phyloP scores from a whole-genome alignment of 1,139 yeast genomes.

The Geotrichum cucujoidarum region DNA sequence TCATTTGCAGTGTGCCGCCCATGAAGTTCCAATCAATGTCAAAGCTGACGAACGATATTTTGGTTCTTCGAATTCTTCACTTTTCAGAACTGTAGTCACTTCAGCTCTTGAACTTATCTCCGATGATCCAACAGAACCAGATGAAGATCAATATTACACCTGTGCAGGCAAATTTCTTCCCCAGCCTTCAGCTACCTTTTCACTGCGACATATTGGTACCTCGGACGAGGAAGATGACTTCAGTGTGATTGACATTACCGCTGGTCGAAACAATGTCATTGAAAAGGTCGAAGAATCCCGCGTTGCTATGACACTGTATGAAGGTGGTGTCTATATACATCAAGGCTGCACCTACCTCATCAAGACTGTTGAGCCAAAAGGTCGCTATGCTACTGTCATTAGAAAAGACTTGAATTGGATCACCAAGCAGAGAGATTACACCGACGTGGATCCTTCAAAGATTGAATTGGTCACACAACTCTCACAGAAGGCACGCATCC shows the following conservation, averaged over 20 bases:
- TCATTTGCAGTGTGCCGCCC: constrained; percentile 93
- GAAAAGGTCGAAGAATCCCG: constrained; percentile 91
- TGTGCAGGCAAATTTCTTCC: constrained; percentile 65
- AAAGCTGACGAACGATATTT: constrained; percentile 57
- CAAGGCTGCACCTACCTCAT: constrained; percentile 89
- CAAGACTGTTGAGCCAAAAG: constrained; percentile 73
- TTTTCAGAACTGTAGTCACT: constrained; percentile 18
- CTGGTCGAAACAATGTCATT: constrained; percentile 64
- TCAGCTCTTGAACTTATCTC: constrained; percentile 19
- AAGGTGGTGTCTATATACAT: constrained; percentile 91
- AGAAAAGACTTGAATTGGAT: constrained; percentile 92
- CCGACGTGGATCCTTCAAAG: constrained; percentile 83
- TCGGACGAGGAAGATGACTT: constrained; percentile 59
- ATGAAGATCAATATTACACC: constrained; percentile 45
- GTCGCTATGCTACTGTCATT: constrained; percentile 72
- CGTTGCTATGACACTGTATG: constrained; percentile 85
- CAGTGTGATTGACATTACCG: constrained; percentile 86
- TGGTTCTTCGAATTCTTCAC: constrained; percentile 20
- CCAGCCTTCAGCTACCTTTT: constrained; percentile 74
- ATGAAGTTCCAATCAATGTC: constrained; percentile 61
- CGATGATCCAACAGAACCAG: constrained; percentile 36
- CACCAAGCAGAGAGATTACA: constrained; percentile 83
- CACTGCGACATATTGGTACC: constrained; percentile 22
- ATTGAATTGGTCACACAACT: constrained; percentile 41
- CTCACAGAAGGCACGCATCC: not conserved